A percentile compares a stretch with the other conserved stretches of the same genome.
These are phyloP conservation scores for Solanum chacoense DNA, from an alignment of 305 asterid species.

Conservation along the genomic window DNA sequence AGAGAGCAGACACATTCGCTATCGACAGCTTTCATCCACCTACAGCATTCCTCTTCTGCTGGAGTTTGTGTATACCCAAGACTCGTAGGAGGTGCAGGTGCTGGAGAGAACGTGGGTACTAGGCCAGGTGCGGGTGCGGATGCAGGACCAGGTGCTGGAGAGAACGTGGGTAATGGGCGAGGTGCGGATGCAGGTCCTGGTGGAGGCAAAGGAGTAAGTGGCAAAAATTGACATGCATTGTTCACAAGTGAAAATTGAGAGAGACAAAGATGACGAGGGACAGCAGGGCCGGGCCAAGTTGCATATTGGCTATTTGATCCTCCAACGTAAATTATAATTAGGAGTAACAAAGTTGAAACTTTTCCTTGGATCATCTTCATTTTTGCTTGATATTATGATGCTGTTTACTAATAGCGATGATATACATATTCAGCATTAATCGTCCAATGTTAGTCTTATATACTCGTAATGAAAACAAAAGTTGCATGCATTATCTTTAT, in stretches of 20 bases:
- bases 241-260: conserved; percentile 36
- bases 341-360: conserved; percentile 12
- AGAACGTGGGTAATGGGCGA: background rate
- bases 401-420: background rate
- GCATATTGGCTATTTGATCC: conserved; percentile 21
- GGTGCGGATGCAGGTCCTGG: background rate
- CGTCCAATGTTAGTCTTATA: background rate
- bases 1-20: conserved; percentile 35
- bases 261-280: conserved; percentile 27
- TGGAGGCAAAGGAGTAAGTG: conserved; percentile 21
- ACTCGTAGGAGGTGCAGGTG: background rate
- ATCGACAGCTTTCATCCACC: conserved; percentile 36
- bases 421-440: background rate
- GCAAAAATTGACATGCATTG: conserved; percentile 40
- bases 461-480: background rate
- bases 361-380: conserved; percentile 20
- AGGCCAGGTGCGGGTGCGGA: background rate
- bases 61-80: background rate
- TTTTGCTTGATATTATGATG: background rate
- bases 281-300: conserved; percentile 6
- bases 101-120: background rate
- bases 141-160: background rate
- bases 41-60: conserved; percentile 38
- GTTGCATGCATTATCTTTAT: conserved; percentile 1
- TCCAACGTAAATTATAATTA: conserved; percentile 15